These are phyloP conservation scores for Oxyria digyna DNA, from an alignment of 148 eudicot genomes.

Conservation along the genomic window DNA sequence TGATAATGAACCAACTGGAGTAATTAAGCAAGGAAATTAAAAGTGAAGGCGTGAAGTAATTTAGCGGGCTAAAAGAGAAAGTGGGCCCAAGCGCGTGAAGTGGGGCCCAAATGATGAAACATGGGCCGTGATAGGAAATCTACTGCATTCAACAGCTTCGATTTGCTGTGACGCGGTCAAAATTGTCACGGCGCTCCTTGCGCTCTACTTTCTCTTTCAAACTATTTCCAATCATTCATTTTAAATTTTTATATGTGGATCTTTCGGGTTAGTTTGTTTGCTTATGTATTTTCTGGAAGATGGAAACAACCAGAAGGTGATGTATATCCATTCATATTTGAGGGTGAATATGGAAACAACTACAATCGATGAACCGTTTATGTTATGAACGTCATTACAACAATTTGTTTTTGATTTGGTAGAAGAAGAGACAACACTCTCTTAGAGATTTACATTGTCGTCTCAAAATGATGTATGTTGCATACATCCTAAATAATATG, in stretches of 20 bases:
- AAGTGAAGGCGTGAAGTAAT: too few relatives aligned
- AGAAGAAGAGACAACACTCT: too few relatives aligned
- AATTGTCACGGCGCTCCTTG: slow-evolving; percentile 8
- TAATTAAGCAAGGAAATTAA: too few relatives aligned
- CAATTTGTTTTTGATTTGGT: too few relatives aligned
- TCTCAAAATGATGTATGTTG: too few relatives aligned
- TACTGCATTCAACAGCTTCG: not conserved
- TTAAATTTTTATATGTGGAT: too few relatives aligned
- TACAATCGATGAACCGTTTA: too few relatives aligned
- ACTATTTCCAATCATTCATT: not conserved
- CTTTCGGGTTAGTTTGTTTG: not conserved
- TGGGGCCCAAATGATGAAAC: not conserved
- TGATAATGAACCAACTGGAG: too few relatives aligned
- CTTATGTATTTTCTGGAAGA: not conserved
- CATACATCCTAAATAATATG: too few relatives aligned
- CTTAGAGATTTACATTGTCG: too few relatives aligned
- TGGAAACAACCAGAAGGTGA: not conserved
- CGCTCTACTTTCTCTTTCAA: not conserved
- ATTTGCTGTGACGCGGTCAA: slow-evolving; percentile 4
- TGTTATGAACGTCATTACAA: too few relatives aligned
- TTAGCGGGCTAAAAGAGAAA: not conserved
- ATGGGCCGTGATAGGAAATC: not conserved
- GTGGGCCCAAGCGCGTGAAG: not conserved
- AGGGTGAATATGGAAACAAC: too few relatives aligned
- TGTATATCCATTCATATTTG: not conserved